Conservation (phyloP, 805 yeast species). For the Candida hungchunana region DNA sequence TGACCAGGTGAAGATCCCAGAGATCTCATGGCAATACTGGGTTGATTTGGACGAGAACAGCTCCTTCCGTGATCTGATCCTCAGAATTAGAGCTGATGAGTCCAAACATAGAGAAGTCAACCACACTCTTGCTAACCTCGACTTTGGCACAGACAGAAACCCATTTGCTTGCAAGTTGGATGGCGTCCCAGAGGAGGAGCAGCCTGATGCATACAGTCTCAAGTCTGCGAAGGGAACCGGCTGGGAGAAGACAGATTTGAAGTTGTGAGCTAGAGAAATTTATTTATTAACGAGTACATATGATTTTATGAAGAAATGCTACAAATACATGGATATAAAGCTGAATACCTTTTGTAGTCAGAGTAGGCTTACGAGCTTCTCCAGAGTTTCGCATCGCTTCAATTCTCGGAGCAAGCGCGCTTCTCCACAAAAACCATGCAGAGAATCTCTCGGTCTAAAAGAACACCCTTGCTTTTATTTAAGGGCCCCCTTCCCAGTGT, state of each 20-base stretch:
- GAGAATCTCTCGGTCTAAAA: too few species aligned
- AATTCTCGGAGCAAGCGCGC: too few species aligned
- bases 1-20: conserved; percentile 43
- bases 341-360: too few species aligned
- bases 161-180: conserved; percentile 54
- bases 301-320: too few species aligned
- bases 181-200: conserved; percentile 11
- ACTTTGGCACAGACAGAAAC: conserved; percentile 51
- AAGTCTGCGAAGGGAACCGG: conserved; percentile 15
- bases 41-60: conserved; percentile 43
- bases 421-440: too few species aligned
- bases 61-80: conserved; percentile 54
- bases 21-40: conserved; percentile 64
- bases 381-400: too few species aligned
- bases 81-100: conserved; percentile 68
- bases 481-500: too few species aligned
- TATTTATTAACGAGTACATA: background rate
- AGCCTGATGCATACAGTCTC: conserved; percentile 13
- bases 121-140: conserved; percentile 67
- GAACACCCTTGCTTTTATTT: too few species aligned
- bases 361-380: too few species aligned
- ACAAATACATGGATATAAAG: too few species aligned
- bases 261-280: conserved; percentile 4
- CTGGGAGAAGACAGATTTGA: conserved; percentile 14
- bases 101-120: conserved; percentile 78